Evolutionary conservation across 2,329 filamentous ascomycete species (phyloP), one percentile per base, ranked within the genome.

Genomic region (Microsporum canis): DNA sequence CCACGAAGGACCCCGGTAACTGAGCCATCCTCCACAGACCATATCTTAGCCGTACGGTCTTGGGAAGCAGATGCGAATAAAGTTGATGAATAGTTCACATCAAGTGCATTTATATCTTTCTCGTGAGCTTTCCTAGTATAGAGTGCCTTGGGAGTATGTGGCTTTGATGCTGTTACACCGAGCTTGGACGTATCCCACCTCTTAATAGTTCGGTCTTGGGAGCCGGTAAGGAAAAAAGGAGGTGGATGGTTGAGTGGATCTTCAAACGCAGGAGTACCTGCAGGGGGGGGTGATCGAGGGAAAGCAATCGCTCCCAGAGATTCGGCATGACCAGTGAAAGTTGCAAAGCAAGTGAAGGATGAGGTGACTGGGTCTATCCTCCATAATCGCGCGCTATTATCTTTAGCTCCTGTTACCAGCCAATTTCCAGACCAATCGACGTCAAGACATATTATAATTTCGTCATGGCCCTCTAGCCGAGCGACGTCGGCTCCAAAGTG

Each of bases 101-200:
- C 90, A 58, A 99, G 83, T 1, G 94, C 91, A 68, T 99, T 99
- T 75, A 99, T 99, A 67, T 99, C 94, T 72, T 99, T 99, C 71
- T 99, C 94, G 74, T 99, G 94, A 0, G 94, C 94, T 74, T 96
- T 95, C 61, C 94, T 84, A 0, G 94, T 97, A 73, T 89, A 99
- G 3, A 86, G 76, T 45, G 89, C 89, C 67, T 77, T 77, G 2
- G 71, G 71, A 7, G 68, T 65, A 59, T 72, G 71, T 7, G 67
- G 65, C 58, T 72, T 71, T 29, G 47, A 51, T 47, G 64, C 70
- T 7, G 68, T 68, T 8, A 68, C 65, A 51, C 69, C 69, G 63
- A 82, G 72, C 43, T 82, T 82, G 0, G 85, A 83, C 27, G 92
- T 85, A 63, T 96, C 89, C 90, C 94, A 96, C 66, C 88, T 86